Conservation (phyloP, 2,329 filamentous ascomycete species). For the Alternaria hordeiaustralica region DNA sequence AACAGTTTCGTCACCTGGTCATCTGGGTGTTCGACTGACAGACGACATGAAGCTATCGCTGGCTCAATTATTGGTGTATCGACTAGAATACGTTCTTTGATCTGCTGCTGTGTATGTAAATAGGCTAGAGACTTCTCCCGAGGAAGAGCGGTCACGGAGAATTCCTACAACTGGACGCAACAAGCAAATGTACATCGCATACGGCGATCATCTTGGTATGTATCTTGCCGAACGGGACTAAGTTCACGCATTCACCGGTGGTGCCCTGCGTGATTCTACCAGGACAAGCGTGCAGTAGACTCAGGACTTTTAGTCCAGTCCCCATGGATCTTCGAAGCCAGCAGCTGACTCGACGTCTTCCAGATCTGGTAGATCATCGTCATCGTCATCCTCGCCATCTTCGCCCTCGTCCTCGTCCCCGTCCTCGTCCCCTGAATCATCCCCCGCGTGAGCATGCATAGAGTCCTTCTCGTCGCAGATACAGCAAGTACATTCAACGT, state of each 20-base stretch:
- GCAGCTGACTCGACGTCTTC: not conserved
- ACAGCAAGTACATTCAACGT: slow-evolving; percentile 7
- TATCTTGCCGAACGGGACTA: not conserved
- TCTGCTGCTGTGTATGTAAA: not conserved
- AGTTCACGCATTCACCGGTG: not conserved
- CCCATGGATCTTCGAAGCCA: not conserved
- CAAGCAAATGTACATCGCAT: not conserved
- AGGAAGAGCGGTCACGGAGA: not conserved
- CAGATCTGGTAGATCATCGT: not conserved
- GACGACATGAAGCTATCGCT: not conserved
- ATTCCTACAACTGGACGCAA: not conserved
- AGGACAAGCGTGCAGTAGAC: not conserved
- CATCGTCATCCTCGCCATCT: not conserved
- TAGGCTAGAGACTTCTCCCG: not conserved
- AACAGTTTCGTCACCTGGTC: not conserved
- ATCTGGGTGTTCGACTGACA: not conserved
- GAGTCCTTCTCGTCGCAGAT: not conserved
- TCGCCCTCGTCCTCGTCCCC: not conserved
- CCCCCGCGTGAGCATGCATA: not conserved
- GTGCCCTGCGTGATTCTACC: not conserved
- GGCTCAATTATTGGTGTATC: not conserved
- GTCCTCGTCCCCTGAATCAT: not conserved
- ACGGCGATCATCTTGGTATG: not conserved
- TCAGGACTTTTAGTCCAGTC: not conserved
- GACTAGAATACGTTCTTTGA: not conserved